These are phyloP conservation scores for Dovyalis caffra DNA, from an alignment of 345 rosid genomes.

Conservation along the genomic window DNA sequence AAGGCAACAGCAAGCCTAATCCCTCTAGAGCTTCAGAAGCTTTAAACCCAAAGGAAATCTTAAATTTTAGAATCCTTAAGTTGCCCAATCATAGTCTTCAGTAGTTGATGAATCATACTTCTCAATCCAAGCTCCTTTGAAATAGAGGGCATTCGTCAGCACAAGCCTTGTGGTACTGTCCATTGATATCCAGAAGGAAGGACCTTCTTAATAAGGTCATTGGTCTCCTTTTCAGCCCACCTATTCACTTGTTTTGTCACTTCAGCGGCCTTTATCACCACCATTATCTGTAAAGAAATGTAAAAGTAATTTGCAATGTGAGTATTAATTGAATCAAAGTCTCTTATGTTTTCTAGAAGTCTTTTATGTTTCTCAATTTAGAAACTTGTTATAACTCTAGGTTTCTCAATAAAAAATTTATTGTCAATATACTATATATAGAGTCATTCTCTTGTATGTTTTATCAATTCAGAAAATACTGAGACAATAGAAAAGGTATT, in stretches of 20 bases:
- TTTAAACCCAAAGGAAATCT: constrained; percentile 52
- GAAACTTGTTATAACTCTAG: no score
- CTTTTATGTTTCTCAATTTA: no score
- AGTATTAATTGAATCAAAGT: no score
- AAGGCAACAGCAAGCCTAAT: constrained; percentile 51
- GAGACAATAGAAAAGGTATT: no score
- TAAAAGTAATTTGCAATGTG: no score
- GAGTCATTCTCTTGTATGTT: no score
- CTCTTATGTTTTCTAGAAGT: no score
- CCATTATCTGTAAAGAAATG: no score
- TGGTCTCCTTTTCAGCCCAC: constrained; percentile 72
- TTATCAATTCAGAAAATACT: no score
- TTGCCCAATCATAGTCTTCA: constrained; percentile 46
- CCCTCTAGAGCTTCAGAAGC: constrained; percentile 47
- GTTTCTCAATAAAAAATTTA: no score
- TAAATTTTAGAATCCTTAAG: constrained; percentile 59
- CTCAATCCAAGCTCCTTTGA: constrained; percentile 76
- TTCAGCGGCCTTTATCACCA: constrained; percentile 53
- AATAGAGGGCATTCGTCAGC: constrained; percentile 73
- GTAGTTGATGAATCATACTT: constrained; percentile 52
- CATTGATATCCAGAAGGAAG: constrained; percentile 62
- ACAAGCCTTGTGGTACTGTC: constrained; percentile 53
- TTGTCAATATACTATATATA: no score
- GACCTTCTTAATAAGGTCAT: constrained; percentile 66
- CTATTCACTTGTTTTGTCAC: constrained; percentile 54